These are phyloP conservation scores for Penicillium sp. DNA, from an alignment of 2,329 filamentous ascomycete genomes.

Conservation along the genomic window DNA sequence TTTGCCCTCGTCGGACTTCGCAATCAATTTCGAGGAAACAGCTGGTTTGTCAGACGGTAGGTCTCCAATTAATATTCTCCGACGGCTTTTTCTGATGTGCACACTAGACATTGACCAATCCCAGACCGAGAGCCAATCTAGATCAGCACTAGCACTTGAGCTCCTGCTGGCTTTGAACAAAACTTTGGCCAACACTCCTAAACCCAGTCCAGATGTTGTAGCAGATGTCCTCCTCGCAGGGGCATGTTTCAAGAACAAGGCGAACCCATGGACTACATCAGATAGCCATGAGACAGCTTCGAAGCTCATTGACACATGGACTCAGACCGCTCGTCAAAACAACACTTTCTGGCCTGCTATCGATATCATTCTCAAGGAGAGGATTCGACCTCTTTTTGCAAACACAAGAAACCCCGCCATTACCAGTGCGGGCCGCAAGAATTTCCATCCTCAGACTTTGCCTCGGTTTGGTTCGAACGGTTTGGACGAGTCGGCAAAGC, in stretches of 20 bases:
- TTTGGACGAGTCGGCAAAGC: conserved; percentile 39
- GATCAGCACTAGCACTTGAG: conserved; percentile 32
- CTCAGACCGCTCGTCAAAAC: neutral
- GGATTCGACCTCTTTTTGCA: conserved; percentile 45
- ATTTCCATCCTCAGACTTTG: conserved; percentile 40
- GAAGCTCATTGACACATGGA: conserved; percentile 7
- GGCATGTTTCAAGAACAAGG: conserved; percentile 33
- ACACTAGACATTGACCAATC: conserved; percentile 20
- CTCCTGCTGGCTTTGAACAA: conserved; percentile 19
- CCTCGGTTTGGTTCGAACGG: conserved; percentile 38
- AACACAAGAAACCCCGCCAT: conserved; percentile 44
- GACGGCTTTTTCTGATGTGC: neutral
- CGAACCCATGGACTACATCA: conserved; percentile 39
- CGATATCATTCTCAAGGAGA: conserved; percentile 30
- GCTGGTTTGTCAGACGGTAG: conserved; percentile 19
- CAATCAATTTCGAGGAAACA: conserved; percentile 28
- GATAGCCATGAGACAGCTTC: conserved; percentile 15
- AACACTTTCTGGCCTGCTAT: conserved; percentile 15
- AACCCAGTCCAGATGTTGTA: conserved; percentile 21
- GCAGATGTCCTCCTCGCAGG: conserved; percentile 33
- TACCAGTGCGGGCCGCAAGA: conserved; percentile 47
- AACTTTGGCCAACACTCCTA: conserved; percentile 7
- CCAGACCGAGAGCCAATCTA: conserved; percentile 28
- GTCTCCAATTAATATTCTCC: neutral
- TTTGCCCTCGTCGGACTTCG: conserved; percentile 36